A percentile compares a stretch with the other conserved stretches of the same genome.
phyloP scores from a whole-genome alignment of 495 filamentous ascomycete genomes.

The Geoglossum glabrum region DNA sequence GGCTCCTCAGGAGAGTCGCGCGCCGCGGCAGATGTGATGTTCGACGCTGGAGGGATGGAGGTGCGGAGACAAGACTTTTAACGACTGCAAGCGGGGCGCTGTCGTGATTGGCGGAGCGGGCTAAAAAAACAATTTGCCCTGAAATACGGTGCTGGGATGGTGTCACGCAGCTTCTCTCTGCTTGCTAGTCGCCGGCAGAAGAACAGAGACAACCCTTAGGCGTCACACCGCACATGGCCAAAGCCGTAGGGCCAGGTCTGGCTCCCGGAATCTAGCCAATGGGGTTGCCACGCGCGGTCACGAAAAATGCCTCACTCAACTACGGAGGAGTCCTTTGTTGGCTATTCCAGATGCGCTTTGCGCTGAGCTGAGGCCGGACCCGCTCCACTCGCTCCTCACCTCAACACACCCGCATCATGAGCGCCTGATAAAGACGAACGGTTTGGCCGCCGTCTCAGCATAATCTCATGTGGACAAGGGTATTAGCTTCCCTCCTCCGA shows the following conservation, averaged over 20 bases:
- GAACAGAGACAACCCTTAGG: no score
- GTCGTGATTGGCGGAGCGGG: neutral
- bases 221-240: neutral
- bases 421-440: no score
- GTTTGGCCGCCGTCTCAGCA: neutral
- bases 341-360: neutral
- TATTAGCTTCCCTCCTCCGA: neutral
- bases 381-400: no score
- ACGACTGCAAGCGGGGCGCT: neutral
- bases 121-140: neutral
- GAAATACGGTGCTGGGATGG: neutral
- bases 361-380: neutral
- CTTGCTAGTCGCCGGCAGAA: no score
- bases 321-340: neutral
- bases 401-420: neutral
- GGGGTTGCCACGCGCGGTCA: neutral
- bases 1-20: neutral
- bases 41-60: neutral
- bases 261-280: neutral
- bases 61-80: neutral
- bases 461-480: neutral
- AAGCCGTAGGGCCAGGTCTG: neutral
- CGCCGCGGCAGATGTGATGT: neutral
- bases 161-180: neutral
- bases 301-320: conserved; percentile 1